Percentiles rank a stretch among this genome's conserved stretches.
Evolutionary conservation across 768 basidiomycete genomes (phyloP).

Genomic region (Hemileccinum impolitum): DNA sequence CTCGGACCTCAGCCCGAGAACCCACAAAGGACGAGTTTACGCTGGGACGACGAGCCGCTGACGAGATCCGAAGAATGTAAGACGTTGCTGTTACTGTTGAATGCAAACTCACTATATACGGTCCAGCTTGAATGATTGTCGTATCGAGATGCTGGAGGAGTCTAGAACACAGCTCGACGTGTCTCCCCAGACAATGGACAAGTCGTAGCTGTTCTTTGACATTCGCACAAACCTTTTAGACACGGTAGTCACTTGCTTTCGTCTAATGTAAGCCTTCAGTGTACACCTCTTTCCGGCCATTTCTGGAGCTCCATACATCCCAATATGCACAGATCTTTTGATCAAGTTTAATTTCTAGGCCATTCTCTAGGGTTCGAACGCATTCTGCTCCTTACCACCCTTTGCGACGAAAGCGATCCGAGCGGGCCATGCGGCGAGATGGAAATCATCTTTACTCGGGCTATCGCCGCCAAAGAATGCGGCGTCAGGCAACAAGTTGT

Average conservation of each 20-base stretch:
- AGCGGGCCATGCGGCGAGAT: conserved; percentile 51
- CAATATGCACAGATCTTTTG: conserved; percentile 40
- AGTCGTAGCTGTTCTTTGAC: neutral
- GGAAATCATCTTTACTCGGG: conserved; percentile 55
- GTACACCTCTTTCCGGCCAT: conserved; percentile 47
- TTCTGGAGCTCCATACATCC: conserved; percentile 42
- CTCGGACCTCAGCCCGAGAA: conserved; percentile 55
- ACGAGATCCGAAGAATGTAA: conserved; percentile 60
- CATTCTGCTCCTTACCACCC: conserved; percentile 36
- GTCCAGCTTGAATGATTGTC: conserved; percentile 58
- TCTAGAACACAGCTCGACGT: conserved; percentile 44
- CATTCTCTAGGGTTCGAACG: conserved; percentile 36
- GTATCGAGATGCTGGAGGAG: conserved; percentile 59
- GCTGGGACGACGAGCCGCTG: conserved; percentile 57
- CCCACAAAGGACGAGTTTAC: conserved; percentile 67
- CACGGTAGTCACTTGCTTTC: neutral
- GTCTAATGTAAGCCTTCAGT: conserved; percentile 41
- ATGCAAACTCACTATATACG: neutral
- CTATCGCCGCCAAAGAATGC: conserved; percentile 46
- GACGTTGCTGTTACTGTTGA: neutral
- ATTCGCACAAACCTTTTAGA: too few species aligned
- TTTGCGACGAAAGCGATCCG: conserved; percentile 41
- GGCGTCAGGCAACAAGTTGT: conserved; percentile 35
- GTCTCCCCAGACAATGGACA: conserved; percentile 15
- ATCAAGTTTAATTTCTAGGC: conserved; percentile 36